phyloP scores from a whole-genome alignment of 345 rosid genomes.

The Hibiscus tridactylites region DNA sequence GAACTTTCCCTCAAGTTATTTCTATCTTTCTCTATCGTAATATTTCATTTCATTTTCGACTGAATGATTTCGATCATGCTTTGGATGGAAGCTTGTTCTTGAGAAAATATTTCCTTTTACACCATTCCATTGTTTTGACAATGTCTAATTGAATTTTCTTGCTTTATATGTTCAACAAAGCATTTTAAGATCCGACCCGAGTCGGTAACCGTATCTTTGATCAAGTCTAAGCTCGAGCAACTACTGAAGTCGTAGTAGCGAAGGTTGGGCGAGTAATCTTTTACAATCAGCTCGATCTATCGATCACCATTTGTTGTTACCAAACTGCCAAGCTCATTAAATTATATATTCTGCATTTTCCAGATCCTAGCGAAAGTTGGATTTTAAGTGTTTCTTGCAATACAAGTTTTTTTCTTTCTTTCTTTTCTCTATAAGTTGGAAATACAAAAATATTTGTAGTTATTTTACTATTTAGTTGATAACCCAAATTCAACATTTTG shows the following conservation, averaged over 20 bases:
- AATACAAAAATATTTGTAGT: no score
- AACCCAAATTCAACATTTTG: not conserved
- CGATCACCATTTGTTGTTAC: not conserved
- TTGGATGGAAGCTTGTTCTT: conserved; percentile 20
- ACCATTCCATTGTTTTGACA: not conserved
- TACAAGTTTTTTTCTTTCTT: not conserved
- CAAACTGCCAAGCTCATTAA: not conserved
- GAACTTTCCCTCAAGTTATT: conserved; percentile 28
- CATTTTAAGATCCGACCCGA: not conserved
- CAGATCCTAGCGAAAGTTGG: not conserved
- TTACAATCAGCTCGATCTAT: not conserved
- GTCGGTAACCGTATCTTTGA: not conserved
- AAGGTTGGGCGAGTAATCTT: not conserved
- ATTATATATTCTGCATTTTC: not conserved
- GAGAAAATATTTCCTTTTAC: not conserved
- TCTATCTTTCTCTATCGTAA: conserved; percentile 29
- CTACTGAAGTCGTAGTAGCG: not conserved
- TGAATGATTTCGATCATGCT: conserved; percentile 27
- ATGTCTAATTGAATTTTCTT: not conserved
- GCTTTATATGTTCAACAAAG: not conserved
- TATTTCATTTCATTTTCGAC: conserved; percentile 24
- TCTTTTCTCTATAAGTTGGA: not conserved
- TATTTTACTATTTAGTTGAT: not conserved
- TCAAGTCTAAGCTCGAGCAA: no score
- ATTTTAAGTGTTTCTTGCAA: not conserved